phyloP scores from a whole-genome alignment of 2,329 filamentous ascomycete species.

The Parascedosporium putredinis region DNA sequence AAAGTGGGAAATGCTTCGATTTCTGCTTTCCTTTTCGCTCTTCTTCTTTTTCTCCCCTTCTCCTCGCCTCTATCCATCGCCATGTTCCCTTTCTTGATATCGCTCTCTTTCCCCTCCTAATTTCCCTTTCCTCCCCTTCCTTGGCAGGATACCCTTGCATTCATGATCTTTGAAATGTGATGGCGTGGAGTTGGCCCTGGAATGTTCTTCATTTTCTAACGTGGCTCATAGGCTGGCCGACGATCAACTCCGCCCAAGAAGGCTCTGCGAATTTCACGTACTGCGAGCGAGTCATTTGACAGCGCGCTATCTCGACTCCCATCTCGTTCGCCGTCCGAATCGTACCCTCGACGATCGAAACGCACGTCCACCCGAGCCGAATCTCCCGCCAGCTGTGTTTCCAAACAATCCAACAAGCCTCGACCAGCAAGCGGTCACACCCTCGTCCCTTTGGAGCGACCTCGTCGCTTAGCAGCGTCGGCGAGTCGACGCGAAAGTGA shows the following conservation, averaged over 20 bases:
- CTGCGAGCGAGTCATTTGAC: constrained; percentile 1
- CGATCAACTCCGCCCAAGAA: constrained; percentile 7
- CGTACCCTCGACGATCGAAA: constrained; percentile 20
- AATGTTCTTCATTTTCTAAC: too few relatives aligned
- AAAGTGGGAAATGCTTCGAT: too few relatives aligned
- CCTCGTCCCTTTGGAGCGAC: constrained; percentile 23
- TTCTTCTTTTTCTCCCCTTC: too few relatives aligned
- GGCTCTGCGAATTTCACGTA: constrained; percentile 1
- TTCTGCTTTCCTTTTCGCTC: too few relatives aligned
- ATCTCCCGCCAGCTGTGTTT: constrained; percentile 14
- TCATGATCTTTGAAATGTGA: too few relatives aligned
- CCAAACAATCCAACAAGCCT: constrained; percentile 1
- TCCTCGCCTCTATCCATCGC: too few relatives aligned
- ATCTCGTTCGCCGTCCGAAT: constrained; percentile 24
- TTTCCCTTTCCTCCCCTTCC: too few relatives aligned
- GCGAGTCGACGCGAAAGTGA: constrained; percentile 11
- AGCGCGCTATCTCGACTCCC: constrained; percentile 16
- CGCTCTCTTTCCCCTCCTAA: background rate
- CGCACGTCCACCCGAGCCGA: constrained; percentile 19
- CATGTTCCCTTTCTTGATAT: background rate
- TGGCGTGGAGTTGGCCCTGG: too few relatives aligned
- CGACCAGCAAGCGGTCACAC: background rate
- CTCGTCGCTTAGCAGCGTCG: constrained; percentile 23
- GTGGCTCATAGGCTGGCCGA: background rate
- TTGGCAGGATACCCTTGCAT: too few relatives aligned